These are phyloP conservation scores for Mycena pura DNA, from an alignment of 768 basidiomycete species.

Conservation along the genomic window DNA sequence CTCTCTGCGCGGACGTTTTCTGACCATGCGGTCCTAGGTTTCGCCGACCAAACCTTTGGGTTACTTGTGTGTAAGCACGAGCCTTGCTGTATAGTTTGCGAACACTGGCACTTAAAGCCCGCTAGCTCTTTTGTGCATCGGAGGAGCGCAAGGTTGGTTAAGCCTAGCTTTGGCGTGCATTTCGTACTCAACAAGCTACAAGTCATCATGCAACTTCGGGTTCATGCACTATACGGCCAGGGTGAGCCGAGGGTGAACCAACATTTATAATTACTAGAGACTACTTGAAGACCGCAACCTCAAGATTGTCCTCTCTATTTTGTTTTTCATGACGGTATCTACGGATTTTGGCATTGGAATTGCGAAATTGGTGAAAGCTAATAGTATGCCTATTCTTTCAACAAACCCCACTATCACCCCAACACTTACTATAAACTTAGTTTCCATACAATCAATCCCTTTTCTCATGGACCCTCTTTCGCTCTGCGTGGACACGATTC, in stretches of 20 bases:
- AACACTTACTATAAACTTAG: no score
- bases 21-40: not conserved
- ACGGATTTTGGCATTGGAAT: constrained; percentile 2
- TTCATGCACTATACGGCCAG: constrained; percentile 11
- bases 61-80: not conserved
- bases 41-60: not conserved
- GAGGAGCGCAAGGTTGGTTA: constrained; percentile 12
- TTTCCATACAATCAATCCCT: not conserved
- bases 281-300: constrained; percentile 1
- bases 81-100: no score
- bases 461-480: not conserved
- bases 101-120: not conserved
- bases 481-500: constrained; percentile 3
- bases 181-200: no score
- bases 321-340: not conserved
- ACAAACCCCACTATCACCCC: no score
- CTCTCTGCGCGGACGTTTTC: no score
- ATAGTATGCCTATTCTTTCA: not conserved
- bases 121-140: not conserved
- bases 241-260: not conserved
- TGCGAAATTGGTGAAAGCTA: not conserved
- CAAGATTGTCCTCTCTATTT: not conserved
- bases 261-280: no score
- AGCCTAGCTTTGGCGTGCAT: not conserved
- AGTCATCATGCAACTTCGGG: constrained; percentile 19